Conservation (phyloP, 2,329 filamentous ascomycete species). For the Curvularia sp. region DNA sequence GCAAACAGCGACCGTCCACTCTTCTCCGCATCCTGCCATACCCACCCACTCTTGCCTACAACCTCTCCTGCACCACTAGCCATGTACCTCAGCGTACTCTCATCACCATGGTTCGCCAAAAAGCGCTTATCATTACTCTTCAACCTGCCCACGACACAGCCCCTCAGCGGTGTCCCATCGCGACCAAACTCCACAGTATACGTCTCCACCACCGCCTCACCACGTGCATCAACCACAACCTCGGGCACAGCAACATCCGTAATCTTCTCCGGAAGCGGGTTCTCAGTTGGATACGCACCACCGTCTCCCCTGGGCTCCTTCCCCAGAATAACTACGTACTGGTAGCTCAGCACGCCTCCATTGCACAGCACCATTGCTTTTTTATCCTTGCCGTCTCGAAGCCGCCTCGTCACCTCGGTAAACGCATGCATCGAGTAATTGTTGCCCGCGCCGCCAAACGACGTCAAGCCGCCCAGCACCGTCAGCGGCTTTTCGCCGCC, state of each 20-base stretch:
- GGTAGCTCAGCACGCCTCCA: slow-evolving; percentile 70
- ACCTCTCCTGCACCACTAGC: slow-evolving; percentile 55
- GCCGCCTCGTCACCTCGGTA: slow-evolving; percentile 53
- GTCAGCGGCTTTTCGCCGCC: slow-evolving; percentile 62
- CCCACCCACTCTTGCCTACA: slow-evolving; percentile 59
- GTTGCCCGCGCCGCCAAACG: slow-evolving; percentile 73
- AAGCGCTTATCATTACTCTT: slow-evolving; percentile 58
- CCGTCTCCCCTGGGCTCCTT: slow-evolving; percentile 52
- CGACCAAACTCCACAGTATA: slow-evolving; percentile 67
- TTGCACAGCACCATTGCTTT: slow-evolving; percentile 70
- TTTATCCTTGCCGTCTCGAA: slow-evolving; percentile 57
- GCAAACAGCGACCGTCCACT: slow-evolving; percentile 42
- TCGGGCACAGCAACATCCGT: slow-evolving; percentile 52
- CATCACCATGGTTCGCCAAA: slow-evolving; percentile 64
- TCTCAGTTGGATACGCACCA: slow-evolving; percentile 57
- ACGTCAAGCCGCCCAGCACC: slow-evolving; percentile 70
- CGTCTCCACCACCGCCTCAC: slow-evolving; percentile 64
- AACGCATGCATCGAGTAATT: slow-evolving; percentile 72
- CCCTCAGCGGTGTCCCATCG: slow-evolving; percentile 57
- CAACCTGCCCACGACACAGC: slow-evolving; percentile 62
- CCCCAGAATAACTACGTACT: slow-evolving; percentile 68
- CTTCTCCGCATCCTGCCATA: slow-evolving; percentile 45
- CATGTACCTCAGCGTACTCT: slow-evolving; percentile 56
- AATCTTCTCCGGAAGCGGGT: slow-evolving; percentile 56
- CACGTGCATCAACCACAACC: slow-evolving; percentile 53